Percentiles rank a stretch among this genome's conserved stretches.
Evolutionary conservation across 2,329 filamentous ascomycete species (phyloP).

Genomic region (Pseudocercospora eumusae): DNA sequence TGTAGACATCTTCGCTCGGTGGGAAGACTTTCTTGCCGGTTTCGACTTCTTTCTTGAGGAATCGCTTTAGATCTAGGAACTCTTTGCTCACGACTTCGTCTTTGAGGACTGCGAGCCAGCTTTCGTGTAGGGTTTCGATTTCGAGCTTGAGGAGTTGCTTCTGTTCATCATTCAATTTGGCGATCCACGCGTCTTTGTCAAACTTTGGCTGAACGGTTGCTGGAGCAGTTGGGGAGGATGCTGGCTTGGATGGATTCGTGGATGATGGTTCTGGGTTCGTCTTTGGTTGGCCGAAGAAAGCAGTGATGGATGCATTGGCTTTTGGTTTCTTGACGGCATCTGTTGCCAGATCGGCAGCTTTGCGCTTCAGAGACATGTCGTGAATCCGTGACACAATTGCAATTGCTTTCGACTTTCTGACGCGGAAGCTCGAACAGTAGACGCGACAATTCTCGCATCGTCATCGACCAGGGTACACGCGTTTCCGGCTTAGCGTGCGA

Average conservation of each 20-base stretch:
- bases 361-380: constrained; percentile 57
- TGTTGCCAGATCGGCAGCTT: constrained; percentile 48
- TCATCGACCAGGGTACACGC: background rate
- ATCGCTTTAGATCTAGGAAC: constrained; percentile 85
- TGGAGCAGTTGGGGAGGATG: constrained; percentile 37
- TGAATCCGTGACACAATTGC: no score
- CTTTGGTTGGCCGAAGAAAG: constrained; percentile 80
- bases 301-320: constrained; percentile 75
- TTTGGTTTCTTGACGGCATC: constrained; percentile 55
- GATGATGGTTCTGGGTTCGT: constrained; percentile 36
- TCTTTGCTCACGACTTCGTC: constrained; percentile 77
- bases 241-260: constrained; percentile 33
- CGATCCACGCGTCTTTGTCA: constrained; percentile 89
- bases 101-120: constrained; percentile 86
- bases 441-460: background rate
- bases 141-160: constrained; percentile 80
- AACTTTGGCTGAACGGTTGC: constrained; percentile 58
- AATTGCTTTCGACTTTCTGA: background rate
- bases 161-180: constrained; percentile 75
- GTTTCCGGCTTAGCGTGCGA: background rate
- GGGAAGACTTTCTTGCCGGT: constrained; percentile 81
- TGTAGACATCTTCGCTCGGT: constrained; percentile 85
- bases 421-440: background rate
- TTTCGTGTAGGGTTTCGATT: constrained; percentile 87
- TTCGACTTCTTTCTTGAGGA: constrained; percentile 75